Evolutionary conservation across 352 stramenopile species (phyloP), one percentile per base, ranked within the genome.

Genomic region (Pseudoperonospora humuli): DNA sequence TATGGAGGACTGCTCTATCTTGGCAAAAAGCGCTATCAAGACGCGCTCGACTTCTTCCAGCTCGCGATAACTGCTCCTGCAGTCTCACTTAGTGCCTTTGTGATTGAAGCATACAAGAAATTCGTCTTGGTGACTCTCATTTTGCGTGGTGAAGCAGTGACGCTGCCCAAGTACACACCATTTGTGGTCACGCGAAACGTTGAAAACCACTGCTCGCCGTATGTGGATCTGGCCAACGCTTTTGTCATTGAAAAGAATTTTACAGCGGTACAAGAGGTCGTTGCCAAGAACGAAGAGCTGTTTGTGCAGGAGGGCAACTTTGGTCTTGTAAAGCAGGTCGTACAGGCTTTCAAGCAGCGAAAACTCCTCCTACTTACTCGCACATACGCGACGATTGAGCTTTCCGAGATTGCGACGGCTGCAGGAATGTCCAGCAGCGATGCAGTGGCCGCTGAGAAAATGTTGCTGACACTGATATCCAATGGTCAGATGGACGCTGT

Each of bases 41-140:
- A 88, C 11, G 77, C 83, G 6, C 67, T 80, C 9, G 70, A 89
- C 23, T 75, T 85, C 19, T 77, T 94, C 35, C 57, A 81, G 39
- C 54, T 87, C 32, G 74, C 73, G 1, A 68, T 91, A 32, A 90
- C 83, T 11, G 65, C 76, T 17, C 83, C 83, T 0, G 83, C 83
- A 1, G 34, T 79, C 18, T 69, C 66, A 29, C 66, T 92, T 5
- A 90, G 75, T 48, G 78, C 76, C 2, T 85, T 94, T 34, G 77
- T 79, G 15, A 64, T 94, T 44, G 83, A 88, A 23, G 68, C 77
- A 18, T 88, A 84, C 70, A 92, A 92, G 63, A 91, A 91, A 40
- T 50, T 86, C 28, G 43, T 87, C 32, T 55, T 94, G 5, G 64
- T 73, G 37, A 78, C 71, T 40, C 56, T 94, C 23, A 67, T 94